These are phyloP conservation scores for Danielia reshetovae DNA, from an alignment of 805 yeast genomes.

Conservation along the genomic window DNA sequence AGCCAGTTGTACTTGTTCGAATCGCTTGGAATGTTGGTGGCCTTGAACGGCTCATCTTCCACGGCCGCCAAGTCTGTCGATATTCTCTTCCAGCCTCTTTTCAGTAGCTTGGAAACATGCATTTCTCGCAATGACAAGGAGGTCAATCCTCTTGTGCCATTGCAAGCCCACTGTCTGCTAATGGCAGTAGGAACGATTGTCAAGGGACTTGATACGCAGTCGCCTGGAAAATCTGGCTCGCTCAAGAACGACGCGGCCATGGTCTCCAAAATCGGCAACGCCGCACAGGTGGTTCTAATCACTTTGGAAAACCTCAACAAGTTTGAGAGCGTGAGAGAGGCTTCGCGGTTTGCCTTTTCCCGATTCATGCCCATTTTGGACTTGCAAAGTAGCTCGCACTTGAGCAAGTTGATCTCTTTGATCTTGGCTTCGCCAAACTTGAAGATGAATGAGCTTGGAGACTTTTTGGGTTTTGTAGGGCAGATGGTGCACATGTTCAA, in stretches of 20 bases:
- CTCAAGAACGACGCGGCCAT: slow-evolving; percentile 30
- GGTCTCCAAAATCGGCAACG: slow-evolving; percentile 48
- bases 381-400: slow-evolving; percentile 40
- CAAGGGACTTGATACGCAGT: slow-evolving; percentile 69
- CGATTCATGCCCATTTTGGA: slow-evolving; percentile 74
- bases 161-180: slow-evolving; percentile 81
- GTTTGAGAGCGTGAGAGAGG: slow-evolving; percentile 71
- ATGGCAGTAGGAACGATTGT: slow-evolving; percentile 89
- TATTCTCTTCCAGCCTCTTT: slow-evolving; percentile 69
- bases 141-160: slow-evolving; percentile 40
- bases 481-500: slow-evolving; percentile 81
- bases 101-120: slow-evolving; percentile 63
- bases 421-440: slow-evolving; percentile 54
- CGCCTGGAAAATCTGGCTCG: slow-evolving; percentile 24
- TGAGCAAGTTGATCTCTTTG: slow-evolving; percentile 66
- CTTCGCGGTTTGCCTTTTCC: slow-evolving; percentile 83
- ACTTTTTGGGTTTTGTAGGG: slow-evolving; percentile 80
- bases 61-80: slow-evolving; percentile 51
- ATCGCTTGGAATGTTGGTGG: slow-evolving; percentile 73
- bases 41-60: slow-evolving; percentile 26
- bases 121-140: slow-evolving; percentile 38
- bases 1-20: slow-evolving; percentile 83
- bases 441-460: slow-evolving; percentile 63
- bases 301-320: slow-evolving; percentile 73
- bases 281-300: slow-evolving; percentile 78